These are phyloP conservation scores for Candida endomychidarum DNA, from an alignment of 805 yeast genomes.

Conservation along the genomic window DNA sequence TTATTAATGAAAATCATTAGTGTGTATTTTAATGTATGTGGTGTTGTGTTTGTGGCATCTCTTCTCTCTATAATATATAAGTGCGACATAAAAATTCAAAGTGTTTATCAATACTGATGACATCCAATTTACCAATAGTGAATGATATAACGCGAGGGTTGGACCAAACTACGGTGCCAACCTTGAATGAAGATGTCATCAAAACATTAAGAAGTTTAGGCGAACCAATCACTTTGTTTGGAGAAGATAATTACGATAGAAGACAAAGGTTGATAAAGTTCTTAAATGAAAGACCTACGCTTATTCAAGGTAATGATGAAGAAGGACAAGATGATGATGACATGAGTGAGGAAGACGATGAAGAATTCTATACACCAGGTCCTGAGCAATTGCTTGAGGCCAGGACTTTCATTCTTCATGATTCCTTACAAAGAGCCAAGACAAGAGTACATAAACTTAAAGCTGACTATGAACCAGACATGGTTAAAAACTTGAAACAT, in stretches of 20 bases:
- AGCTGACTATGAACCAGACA: conserved; percentile 29
- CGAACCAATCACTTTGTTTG: conserved; percentile 56
- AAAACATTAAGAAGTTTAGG: conserved; percentile 45
- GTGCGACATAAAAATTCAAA: too few species aligned
- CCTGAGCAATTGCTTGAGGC: conserved; percentile 48
- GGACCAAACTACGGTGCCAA: conserved; percentile 43
- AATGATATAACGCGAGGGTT: conserved; percentile 2
- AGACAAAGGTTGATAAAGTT: conserved; percentile 56
- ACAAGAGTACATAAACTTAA: conserved; percentile 39
- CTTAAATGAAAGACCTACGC: conserved; percentile 27
- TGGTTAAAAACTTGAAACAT: conserved; percentile 42
- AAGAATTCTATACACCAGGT: conserved; percentile 87
- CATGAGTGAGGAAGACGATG: conserved; percentile 48
- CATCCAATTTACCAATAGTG: conserved; percentile 3
- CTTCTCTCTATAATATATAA: too few species aligned
- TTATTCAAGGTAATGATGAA: background rate
- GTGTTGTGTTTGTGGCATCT: too few species aligned
- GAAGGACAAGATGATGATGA: conserved; percentile 15
- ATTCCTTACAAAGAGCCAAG: conserved; percentile 50
- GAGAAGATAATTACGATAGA: conserved; percentile 62
- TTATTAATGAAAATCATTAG: conserved; percentile 41
- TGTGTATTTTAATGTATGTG: background rate
- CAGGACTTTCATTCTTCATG: conserved; percentile 51
- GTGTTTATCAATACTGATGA: background rate
- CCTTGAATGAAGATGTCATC: conserved; percentile 65